Evolutionary conservation across 2,329 filamentous ascomycete genomes (phyloP).

Genomic region (Acephala macrosclerotiorum): DNA sequence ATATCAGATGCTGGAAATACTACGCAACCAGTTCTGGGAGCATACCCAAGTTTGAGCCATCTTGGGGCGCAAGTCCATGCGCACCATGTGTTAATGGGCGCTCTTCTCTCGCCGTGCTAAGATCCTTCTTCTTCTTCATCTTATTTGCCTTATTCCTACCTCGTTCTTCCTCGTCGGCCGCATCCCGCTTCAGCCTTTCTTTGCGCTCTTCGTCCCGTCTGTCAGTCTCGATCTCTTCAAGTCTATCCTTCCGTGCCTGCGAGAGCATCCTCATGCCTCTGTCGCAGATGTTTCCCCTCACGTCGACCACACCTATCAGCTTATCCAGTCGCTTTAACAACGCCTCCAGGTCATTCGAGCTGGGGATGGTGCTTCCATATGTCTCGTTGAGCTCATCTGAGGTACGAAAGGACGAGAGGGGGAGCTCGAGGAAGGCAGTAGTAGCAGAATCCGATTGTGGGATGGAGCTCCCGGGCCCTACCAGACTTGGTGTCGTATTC

Average conservation of each 20-base stretch:
- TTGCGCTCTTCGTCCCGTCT: constrained; percentile 55
- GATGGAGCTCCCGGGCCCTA: constrained; percentile 12
- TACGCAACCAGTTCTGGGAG: constrained; percentile 20
- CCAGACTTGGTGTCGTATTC: constrained; percentile 75
- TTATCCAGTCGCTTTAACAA: constrained; percentile 69
- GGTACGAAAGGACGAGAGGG: constrained; percentile 64
- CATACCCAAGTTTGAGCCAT: constrained; percentile 66
- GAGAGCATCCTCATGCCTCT: constrained; percentile 76
- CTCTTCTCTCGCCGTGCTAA: constrained; percentile 66
- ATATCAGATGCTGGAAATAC: constrained; percentile 2
- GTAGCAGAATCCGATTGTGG: constrained; percentile 49
- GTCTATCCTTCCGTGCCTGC: constrained; percentile 67
- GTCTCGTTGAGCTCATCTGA: constrained; percentile 76
- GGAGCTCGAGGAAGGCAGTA: constrained; percentile 72
- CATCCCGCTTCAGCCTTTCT: constrained; percentile 47
- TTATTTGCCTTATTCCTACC: constrained; percentile 63
- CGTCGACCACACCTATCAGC: constrained; percentile 72
- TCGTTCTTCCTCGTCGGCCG: constrained; percentile 54
- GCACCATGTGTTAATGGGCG: constrained; percentile 67
- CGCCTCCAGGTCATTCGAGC: constrained; percentile 68
- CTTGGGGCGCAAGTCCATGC: constrained; percentile 68
- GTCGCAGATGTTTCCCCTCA: constrained; percentile 72
- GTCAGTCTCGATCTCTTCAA: constrained; percentile 57
- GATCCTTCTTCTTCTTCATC: constrained; percentile 81
- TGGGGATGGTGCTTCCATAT: constrained; percentile 64